These are phyloP conservation scores for Acanthamoeba healyi DNA, from an alignment of 208 protist genomes.

Conservation along the genomic window DNA sequence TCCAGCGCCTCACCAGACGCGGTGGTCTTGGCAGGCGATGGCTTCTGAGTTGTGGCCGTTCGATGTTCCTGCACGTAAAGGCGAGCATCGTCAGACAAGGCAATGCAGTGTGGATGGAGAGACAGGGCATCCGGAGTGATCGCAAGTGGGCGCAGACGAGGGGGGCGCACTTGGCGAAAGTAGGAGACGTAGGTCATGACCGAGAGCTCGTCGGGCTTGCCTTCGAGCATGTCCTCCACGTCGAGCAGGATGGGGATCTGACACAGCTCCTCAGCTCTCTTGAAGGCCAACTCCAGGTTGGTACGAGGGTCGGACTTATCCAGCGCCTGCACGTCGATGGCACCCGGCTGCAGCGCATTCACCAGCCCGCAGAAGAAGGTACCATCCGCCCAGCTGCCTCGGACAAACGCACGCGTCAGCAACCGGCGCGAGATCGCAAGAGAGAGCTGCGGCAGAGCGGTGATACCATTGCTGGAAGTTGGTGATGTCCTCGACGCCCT, in stretches of 20 bases:
- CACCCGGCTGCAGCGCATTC: constrained; percentile 22
- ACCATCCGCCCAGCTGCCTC: constrained; percentile 48
- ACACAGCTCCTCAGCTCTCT: constrained; percentile 30
- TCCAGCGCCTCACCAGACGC: background rate
- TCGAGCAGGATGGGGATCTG: constrained; percentile 60
- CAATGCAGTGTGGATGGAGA: no score
- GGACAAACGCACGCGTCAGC: no score
- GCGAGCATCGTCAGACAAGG: no score
- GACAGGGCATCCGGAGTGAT: no score
- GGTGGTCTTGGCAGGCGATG: background rate
- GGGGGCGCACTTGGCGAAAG: constrained; percentile 31
- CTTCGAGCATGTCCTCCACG: constrained; percentile 58
- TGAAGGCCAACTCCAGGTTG: constrained; percentile 63
- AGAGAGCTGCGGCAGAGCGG: no score
- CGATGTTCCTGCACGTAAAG: constrained; percentile 14
- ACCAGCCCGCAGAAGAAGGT: constrained; percentile 60
- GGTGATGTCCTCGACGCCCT: constrained; percentile 1
- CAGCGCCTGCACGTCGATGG: constrained; percentile 27
- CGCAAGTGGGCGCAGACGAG: background rate
- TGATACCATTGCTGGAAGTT: constrained; percentile 69
- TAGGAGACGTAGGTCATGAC: constrained; percentile 77
- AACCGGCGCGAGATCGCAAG: no score
- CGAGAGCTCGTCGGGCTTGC: constrained; percentile 73
- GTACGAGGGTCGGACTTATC: background rate
- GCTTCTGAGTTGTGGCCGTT: constrained; percentile 1